Percentiles rank a stretch among this genome's conserved stretches.
phyloP scores from a whole-genome alignment of 176 grass and related monocot genomes.

The Musa schizocarpa region DNA sequence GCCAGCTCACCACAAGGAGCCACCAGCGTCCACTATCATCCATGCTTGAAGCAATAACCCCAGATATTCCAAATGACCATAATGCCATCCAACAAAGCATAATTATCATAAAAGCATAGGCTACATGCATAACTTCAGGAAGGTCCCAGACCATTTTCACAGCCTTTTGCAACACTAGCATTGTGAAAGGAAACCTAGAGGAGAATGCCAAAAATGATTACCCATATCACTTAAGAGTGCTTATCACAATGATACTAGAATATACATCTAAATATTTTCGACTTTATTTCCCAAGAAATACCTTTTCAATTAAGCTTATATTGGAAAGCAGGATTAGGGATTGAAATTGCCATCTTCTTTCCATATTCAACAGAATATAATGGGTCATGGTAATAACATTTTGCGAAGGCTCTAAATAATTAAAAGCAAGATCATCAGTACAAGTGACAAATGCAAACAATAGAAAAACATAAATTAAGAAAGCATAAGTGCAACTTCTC shows the following conservation, averaged over 20 bases:
- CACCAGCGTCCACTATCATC: conserved; percentile 87
- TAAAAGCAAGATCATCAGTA: not conserved
- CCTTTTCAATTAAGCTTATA: not conserved
- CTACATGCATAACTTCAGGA: conserved; percentile 66
- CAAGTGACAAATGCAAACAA: not conserved
- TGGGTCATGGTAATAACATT: too few relatives aligned
- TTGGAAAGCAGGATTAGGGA: not conserved
- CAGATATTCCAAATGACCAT: conserved; percentile 91
- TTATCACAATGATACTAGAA: not conserved
- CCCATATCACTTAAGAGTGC: not conserved
- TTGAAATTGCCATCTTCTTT: not conserved
- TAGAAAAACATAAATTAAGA: not conserved
- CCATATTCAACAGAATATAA: too few relatives aligned
- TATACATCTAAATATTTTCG: not conserved
- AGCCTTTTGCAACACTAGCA: conserved; percentile 86
- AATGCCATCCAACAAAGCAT: conserved; percentile 94
- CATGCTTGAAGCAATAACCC: conserved; percentile 66
- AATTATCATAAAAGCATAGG: conserved; percentile 70
- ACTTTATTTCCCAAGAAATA: not conserved
- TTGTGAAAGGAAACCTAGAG: conserved; percentile 93
- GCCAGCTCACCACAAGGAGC: conserved; percentile 98
- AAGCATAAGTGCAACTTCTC: not conserved
- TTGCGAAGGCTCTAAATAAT: not conserved
- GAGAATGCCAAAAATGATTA: not conserved
- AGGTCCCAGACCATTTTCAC: conserved; percentile 82